Conservation (phyloP, 2,329 filamentous ascomycete species). For the Diplodia intermedia region DNA sequence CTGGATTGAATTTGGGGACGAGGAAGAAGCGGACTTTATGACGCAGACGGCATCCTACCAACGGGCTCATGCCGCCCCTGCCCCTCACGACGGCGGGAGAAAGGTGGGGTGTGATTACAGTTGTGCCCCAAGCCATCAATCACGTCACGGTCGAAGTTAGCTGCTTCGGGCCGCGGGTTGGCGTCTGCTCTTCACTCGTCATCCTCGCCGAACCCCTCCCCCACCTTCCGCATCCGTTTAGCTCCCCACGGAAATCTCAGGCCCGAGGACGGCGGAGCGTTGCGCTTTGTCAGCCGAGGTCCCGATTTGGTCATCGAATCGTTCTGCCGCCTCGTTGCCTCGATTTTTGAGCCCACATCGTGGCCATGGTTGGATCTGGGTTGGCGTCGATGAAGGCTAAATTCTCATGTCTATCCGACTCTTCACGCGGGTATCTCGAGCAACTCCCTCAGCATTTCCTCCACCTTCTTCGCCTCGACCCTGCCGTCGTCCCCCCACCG, state of each 20-base stretch:
- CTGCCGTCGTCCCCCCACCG: conserved; percentile 65
- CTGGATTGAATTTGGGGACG: not conserved
- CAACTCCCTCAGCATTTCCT: conserved; percentile 59
- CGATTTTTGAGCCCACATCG: too few relatives aligned
- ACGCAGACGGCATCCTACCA: not conserved
- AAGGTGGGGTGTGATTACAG: conserved; percentile 21
- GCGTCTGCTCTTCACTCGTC: not conserved
- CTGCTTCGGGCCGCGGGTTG: conserved; percentile 15
- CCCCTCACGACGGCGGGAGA: not conserved
- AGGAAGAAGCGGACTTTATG: not conserved
- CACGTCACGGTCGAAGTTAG: conserved; percentile 18
- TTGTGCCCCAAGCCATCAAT: conserved; percentile 1
- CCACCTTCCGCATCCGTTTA: not conserved
- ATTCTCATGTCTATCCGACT: not conserved
- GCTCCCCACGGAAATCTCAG: conserved; percentile 5
- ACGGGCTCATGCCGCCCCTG: not conserved
- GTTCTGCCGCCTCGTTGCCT: too few relatives aligned
- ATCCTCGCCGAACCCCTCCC: not conserved
- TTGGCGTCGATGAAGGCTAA: not conserved
- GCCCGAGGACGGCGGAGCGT: not conserved
- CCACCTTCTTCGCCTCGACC: conserved; percentile 66
- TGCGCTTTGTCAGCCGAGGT: conserved; percentile 17
- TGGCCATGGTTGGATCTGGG: too few relatives aligned
- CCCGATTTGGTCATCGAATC: too few relatives aligned
- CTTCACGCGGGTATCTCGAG: conserved; percentile 40